phyloP scores from a whole-genome alignment of 495 filamentous ascomycete genomes.

The Penicillium canariense region DNA sequence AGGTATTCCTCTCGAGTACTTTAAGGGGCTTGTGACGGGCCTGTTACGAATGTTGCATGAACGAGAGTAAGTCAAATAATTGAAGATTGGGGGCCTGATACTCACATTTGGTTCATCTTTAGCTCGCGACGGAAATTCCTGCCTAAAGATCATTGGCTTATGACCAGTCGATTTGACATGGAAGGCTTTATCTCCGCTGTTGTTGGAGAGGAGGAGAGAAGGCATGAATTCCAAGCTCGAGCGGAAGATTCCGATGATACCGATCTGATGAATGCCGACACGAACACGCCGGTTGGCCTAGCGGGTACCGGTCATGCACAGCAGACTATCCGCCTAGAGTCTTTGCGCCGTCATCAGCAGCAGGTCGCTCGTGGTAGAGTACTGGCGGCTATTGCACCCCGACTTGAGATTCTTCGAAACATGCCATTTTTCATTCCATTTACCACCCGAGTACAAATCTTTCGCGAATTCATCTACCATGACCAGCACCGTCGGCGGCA shows the following conservation, averaged over 20 bases:
- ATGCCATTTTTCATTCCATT: conserved; percentile 99
- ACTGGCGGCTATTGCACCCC: conserved; percentile 73
- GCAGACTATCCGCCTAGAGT: conserved; percentile 50
- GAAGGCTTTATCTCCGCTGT: conserved; percentile 83
- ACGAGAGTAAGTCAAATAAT: conserved; percentile 60
- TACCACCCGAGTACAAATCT: conserved; percentile 85
- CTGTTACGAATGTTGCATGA: conserved; percentile 87
- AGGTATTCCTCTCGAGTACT: conserved; percentile 73
- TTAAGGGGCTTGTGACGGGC: conserved; percentile 79
- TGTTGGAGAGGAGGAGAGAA: conserved; percentile 81
- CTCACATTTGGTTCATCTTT: not conserved
- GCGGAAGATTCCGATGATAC: conserved; percentile 48
- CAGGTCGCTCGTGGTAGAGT: conserved; percentile 63
- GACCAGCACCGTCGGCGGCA: conserved; percentile 77
- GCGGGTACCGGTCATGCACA: conserved; percentile 54
- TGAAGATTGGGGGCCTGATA: conserved; percentile 4
- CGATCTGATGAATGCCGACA: conserved; percentile 33
- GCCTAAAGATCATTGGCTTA: conserved; percentile 83
- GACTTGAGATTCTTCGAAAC: conserved; percentile 86
- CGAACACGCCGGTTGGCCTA: conserved; percentile 34
- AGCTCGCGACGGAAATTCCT: conserved; percentile 82
- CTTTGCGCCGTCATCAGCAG: conserved; percentile 58
- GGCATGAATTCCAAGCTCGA: conserved; percentile 62
- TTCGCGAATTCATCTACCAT: conserved; percentile 81
- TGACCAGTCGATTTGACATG: conserved; percentile 91